Conservation (phyloP, 176 grass and related monocot species). For the Phyllostachys edulis region DNA sequence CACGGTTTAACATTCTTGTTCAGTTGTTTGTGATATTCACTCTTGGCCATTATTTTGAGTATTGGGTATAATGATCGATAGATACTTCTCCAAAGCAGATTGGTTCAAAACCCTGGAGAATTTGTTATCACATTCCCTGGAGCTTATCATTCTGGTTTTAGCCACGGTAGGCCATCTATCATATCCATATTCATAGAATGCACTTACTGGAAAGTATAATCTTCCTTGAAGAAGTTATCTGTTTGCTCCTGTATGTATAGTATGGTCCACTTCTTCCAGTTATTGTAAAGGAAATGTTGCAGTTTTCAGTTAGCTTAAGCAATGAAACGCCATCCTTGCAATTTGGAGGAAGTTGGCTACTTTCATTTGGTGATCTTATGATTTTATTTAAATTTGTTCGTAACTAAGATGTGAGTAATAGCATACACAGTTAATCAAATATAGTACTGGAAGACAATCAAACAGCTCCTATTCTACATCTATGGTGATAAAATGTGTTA, state of each 20-base stretch:
- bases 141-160: conserved; percentile 99
- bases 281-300: conserved; percentile 13
- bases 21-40: conserved; percentile 34
- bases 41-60: conserved; percentile 44
- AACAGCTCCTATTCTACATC: no score
- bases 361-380: not conserved
- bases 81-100: conserved; percentile 73
- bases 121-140: conserved; percentile 99
- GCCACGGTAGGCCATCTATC: conserved; percentile 68
- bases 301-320: conserved; percentile 28
- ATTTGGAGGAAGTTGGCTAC: conserved; percentile 6
- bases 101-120: conserved; percentile 99
- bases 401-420: no score
- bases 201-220: not conserved
- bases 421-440: no score
- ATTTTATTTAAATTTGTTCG: not conserved
- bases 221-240: conserved; percentile 30
- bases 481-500: no score
- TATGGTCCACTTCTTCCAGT: not conserved
- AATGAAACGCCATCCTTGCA: conserved; percentile 4
- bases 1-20: conserved; percentile 25
- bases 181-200: conserved; percentile 33
- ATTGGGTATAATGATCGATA: conserved; percentile 56
- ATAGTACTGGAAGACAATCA: no score
- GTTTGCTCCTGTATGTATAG: conserved; percentile 24